These are phyloP conservation scores for Fusarium pininemorale DNA, from an alignment of 2,329 filamentous ascomycete genomes.

Conservation along the genomic window DNA sequence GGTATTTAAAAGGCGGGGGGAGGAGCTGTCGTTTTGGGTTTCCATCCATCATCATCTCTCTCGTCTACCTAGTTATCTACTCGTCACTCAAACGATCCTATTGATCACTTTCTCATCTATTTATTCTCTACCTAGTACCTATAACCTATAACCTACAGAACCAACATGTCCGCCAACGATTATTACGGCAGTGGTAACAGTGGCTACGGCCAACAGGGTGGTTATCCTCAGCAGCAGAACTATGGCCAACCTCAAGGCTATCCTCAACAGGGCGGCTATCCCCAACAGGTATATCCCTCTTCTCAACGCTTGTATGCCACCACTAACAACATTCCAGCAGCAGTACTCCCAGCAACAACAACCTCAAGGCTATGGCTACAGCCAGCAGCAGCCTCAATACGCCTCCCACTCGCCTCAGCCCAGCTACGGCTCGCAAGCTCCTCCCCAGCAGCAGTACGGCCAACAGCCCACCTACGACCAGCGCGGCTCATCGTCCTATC, in stretches of 20 bases:
- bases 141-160: neutral
- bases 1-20: slow-evolving; percentile 38
- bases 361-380: slow-evolving; percentile 26
- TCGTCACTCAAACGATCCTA: neutral
- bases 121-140: neutral
- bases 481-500: slow-evolving; percentile 27
- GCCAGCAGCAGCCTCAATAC: slow-evolving; percentile 36
- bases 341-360: slow-evolving; percentile 40
- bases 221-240: slow-evolving; percentile 38
- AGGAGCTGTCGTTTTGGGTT: neutral
- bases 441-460: slow-evolving; percentile 38
- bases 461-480: slow-evolving; percentile 35
- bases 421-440: slow-evolving; percentile 37
- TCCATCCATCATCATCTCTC: neutral
- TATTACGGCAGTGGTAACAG: slow-evolving; percentile 49
- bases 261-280: slow-evolving; percentile 31
- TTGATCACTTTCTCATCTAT: neutral
- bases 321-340: slow-evolving; percentile 17
- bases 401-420: slow-evolving; percentile 39
- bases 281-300: slow-evolving; percentile 40
- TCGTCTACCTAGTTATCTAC: neutral
- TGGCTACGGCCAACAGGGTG: slow-evolving; percentile 36
- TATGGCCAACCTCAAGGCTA: slow-evolving; percentile 37
- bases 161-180: slow-evolving; percentile 50
- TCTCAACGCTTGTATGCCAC: neutral